Base-by-base conservation (phyloP, 805 yeast genomes). In the Cyberlindnera maritima region DNA sequence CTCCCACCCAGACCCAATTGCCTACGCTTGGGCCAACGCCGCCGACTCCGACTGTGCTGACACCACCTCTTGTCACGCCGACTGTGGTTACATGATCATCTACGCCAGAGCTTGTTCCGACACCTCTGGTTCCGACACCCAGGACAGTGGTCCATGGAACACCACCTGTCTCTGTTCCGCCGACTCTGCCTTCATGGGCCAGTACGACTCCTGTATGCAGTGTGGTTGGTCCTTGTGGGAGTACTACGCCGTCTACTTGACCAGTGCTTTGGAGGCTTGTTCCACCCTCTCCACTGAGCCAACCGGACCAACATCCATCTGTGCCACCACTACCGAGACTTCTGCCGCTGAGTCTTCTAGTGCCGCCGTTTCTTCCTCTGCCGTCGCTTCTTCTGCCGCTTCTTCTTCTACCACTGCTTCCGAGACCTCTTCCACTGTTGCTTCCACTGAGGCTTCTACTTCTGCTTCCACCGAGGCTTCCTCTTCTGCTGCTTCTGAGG, bases 191-290 rank as follows among this genome's bases (percentile, higher is more conserved):
- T 62, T 59, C 53, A 44, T 47, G 42, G 32, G 17, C 3, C 49
- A 53, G 38, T 60, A 60, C 36, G 54, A 54, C n/a, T 54, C 52
- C 6, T 67, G 72, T 58, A 57, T 67, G 47, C 66, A 61, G 32
- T 67, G 72, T 58, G 72, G 71, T 40, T 67, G 70, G 71, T 66
- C 70, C 46, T 50, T 67, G 43, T 67, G 66, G 67, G 47, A 57
- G 28, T 63, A 66, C 54, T 67, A 67, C 52, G 62, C 60, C 18
- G 41, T 51, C 1, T 65, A 53, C 55, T 57, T 67, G 39, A 43
- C 58, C 4, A 49, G 56, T 15, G 63, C 69, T 9, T 47, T 65
- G 39, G 58, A 50, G 17, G 61, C 50, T 21, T 66, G 70, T 55
- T 38, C 49, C 17, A 48, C 53, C 11, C 20, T 54, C 11, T 50